These are phyloP conservation scores for Dendrobium nobile DNA, from an alignment of 106 monocot species.

Conservation along the genomic window DNA sequence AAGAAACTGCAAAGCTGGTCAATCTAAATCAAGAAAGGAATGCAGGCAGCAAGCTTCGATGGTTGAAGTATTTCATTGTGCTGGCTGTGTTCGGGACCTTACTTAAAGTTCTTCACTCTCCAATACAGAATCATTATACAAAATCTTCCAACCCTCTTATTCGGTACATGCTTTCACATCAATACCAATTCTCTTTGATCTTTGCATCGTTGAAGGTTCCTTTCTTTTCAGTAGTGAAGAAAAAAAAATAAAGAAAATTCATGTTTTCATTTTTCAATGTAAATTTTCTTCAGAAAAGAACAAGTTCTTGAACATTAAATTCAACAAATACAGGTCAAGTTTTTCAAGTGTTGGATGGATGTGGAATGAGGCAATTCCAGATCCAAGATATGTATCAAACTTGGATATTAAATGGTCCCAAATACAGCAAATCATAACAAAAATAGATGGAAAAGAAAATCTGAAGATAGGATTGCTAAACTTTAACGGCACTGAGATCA, in stretches of 20 bases:
- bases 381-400: constrained; percentile 24
- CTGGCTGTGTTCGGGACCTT: constrained; percentile 28
- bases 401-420: constrained; percentile 6
- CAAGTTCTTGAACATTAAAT: not conserved
- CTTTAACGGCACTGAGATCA: constrained; percentile 31
- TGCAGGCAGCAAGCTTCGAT: constrained; percentile 26
- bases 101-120: constrained; percentile 19
- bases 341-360: constrained; percentile 25
- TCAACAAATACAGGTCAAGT: constrained; percentile 16
- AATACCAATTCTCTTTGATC: too few relatives aligned
- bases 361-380: constrained; percentile 13
- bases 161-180: not conserved
- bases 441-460: not conserved
- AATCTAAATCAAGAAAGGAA: constrained; percentile 21
- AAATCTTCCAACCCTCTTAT: not conserved
- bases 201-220: too few relatives aligned
- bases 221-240: too few relatives aligned
- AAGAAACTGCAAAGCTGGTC: constrained; percentile 23
- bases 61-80: constrained; percentile 21
- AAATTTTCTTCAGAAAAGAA: not conserved
- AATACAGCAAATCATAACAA: not conserved
- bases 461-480: constrained; percentile 30
- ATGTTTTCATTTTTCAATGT: too few relatives aligned
- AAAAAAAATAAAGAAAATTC: too few relatives aligned
- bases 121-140: not conserved